Base-by-base conservation (phyloP, 192 early-diverging fungal genomes). In the Haplosporangium gracile region DNA sequence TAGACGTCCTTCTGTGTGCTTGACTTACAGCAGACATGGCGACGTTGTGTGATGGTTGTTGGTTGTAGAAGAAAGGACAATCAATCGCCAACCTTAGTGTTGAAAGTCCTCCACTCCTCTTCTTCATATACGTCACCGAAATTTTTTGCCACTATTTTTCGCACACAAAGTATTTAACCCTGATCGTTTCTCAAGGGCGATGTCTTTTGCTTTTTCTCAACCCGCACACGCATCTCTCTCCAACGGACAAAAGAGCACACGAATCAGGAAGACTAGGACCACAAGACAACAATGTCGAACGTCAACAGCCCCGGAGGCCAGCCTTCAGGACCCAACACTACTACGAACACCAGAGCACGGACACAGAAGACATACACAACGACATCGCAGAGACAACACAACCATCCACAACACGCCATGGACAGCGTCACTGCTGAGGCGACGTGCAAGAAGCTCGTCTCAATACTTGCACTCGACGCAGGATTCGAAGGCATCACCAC, bases 401-500 rank as follows among this genome's bases (percentile, higher is more conserved):
- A 40, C 26, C 42, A 38, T 38, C 42, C 78, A 24, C 72, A 42
- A 68, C 73, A 74, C 40, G 16, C 39, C 55, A 80, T 86, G 78
- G 84, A 86, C 57, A 38, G 71, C n/a, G 71, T 26, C 43, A 78
- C 79, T 1, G 79, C 79, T 1, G 79, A 86, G 42, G 84, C 84
- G 9, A 73, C 88, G 1, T 85, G 84, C 76, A 76, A 76, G 26
- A 90, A 90, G 43, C 68, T 90, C 40, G 83, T 90, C 0, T 77
- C 90, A 6, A 65, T 88, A 32, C 74, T 91, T 39, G 89, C 89
- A 22, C 79, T 88, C 55, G 89, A 88, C 47, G 88, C 83, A 16
- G 90, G 90, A 16, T 91, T 89, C 51, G 79, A 89, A 49, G 78
- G 85, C 51, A 89, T 89, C 38, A 81, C 88, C 2, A 78, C 79